These are phyloP conservation scores for Sequoiadendron giganteum DNA, from an alignment of 75 land plant species.

Conservation along the genomic window DNA sequence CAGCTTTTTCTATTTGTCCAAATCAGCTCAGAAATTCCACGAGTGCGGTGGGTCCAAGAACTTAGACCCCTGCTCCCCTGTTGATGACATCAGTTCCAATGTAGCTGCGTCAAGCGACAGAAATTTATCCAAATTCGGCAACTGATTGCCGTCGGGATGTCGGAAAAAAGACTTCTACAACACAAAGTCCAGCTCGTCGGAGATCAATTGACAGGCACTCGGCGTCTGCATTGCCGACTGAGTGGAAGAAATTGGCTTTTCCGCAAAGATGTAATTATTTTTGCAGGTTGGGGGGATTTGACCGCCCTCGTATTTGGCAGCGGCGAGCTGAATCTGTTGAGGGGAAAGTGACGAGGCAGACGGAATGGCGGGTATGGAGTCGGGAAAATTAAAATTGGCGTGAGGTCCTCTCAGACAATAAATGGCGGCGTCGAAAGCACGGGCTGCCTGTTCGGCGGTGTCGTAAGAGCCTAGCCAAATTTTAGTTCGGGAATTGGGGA, in stretches of 20 bases:
- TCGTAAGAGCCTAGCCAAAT: slow-evolving; percentile 36
- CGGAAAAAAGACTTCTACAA: neutral
- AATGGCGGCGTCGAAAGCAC: too few species aligned
- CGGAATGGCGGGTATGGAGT: neutral
- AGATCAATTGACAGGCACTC: neutral
- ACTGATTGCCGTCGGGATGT: neutral
- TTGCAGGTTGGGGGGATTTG: neutral
- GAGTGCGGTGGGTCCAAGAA: too few species aligned
- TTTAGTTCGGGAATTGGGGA: slow-evolving; percentile 19
- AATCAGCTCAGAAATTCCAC: too few species aligned
- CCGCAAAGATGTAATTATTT: neutral
- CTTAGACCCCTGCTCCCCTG: too few species aligned
- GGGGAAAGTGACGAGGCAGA: neutral
- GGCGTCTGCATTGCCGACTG: neutral
- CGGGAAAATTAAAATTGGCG: slow-evolving; percentile 11
- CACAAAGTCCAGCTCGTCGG: neutral
- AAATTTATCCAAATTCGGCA: too few species aligned
- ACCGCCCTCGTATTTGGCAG: neutral
- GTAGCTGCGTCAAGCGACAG: too few species aligned
- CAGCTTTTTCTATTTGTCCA: too few species aligned
- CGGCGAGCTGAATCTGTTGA: neutral
- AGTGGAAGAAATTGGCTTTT: neutral
- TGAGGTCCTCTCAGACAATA: slow-evolving; percentile 12
- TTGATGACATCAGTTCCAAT: too few species aligned
- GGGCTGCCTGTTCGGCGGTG: slow-evolving; percentile 28